These are phyloP conservation scores for Luffa aegyptiaca DNA, from an alignment of 306 rosid genomes.

Conservation along the genomic window DNA sequence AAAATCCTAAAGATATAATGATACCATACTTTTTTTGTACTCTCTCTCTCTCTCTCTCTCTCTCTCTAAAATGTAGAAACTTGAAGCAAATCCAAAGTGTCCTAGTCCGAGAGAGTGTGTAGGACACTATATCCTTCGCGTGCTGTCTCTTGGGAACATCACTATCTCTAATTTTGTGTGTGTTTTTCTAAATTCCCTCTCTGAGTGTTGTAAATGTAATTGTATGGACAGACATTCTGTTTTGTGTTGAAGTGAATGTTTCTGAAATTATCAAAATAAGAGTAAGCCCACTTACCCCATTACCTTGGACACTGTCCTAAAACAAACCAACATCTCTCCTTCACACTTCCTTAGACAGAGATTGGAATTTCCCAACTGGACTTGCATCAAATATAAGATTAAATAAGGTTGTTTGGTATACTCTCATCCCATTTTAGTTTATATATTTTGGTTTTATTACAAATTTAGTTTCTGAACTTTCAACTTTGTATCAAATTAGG, in stretches of 20 bases:
- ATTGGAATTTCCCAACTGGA: neutral
- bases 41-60: neutral
- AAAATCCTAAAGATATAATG: neutral
- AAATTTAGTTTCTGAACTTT: too few species aligned
- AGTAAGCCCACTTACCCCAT: neutral
- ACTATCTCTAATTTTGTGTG: slow-evolving; percentile 6
- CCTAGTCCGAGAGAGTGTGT: neutral
- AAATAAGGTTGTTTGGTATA: too few species aligned
- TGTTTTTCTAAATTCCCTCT: slow-evolving; percentile 12
- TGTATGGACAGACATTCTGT: slow-evolving; percentile 48
- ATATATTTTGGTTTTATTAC: too few species aligned
- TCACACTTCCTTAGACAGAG: neutral
- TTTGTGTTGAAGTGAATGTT: slow-evolving; percentile 20
- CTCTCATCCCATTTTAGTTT: too few species aligned
- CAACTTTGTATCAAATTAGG: too few species aligned
- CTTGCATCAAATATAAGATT: too few species aligned
- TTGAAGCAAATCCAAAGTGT: neutral
- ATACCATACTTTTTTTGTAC: neutral
- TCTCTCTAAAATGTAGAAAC: neutral
- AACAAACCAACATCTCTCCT: neutral
- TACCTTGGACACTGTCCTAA: neutral
- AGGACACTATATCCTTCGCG: neutral
- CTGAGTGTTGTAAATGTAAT: slow-evolving; percentile 4
- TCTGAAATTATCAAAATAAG: slow-evolving; percentile 16
- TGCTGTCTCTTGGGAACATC: slow-evolving; percentile 22